Percentiles rank a stretch among this genome's conserved stretches.
These are phyloP conservation scores for Aspergillus ochraceus DNA, from an alignment of 2,329 filamentous ascomycete species.

Conservation along the genomic window DNA sequence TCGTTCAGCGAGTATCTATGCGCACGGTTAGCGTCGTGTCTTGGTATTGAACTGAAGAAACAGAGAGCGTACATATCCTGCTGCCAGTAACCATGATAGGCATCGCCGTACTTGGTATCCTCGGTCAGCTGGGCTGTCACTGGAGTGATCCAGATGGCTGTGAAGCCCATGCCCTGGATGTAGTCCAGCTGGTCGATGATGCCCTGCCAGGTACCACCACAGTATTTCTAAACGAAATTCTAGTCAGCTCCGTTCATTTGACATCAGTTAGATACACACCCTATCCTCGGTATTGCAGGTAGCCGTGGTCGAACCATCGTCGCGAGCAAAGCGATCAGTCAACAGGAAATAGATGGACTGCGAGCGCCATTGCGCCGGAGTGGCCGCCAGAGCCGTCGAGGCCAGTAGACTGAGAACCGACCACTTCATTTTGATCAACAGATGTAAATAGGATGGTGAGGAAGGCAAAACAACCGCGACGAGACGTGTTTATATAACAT, in stretches of 20 bases:
- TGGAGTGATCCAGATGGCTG: conserved; percentile 52
- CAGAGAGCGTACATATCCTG: conserved; percentile 41
- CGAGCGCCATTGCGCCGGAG: conserved; percentile 40
- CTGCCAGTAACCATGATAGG: conserved; percentile 54
- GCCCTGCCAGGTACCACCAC: conserved; percentile 52
- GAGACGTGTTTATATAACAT: neutral
- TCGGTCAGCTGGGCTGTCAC: conserved; percentile 41
- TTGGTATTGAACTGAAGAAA: neutral
- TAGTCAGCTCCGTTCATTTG: neutral
- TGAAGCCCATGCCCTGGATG: conserved; percentile 51
- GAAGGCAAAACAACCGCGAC: neutral
- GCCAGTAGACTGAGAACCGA: conserved; percentile 20
- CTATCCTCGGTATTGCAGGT: conserved; percentile 27
- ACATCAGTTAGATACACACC: conserved; percentile 13
- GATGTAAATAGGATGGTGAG: neutral
- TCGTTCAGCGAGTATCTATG: conserved; percentile 53
- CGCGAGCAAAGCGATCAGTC: conserved; percentile 47
- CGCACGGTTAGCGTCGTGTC: neutral
- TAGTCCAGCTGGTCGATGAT: conserved; percentile 53
- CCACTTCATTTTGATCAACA: conserved; percentile 20
- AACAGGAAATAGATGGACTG: conserved; percentile 49
- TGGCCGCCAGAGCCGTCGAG: conserved; percentile 29
- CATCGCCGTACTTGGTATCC: conserved; percentile 38
- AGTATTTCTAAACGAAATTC: conserved; percentile 35
- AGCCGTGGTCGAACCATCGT: conserved; percentile 40